Evolutionary conservation across 805 yeast species (phyloP).

Genomic region (Pichia rugopelliculosa): DNA sequence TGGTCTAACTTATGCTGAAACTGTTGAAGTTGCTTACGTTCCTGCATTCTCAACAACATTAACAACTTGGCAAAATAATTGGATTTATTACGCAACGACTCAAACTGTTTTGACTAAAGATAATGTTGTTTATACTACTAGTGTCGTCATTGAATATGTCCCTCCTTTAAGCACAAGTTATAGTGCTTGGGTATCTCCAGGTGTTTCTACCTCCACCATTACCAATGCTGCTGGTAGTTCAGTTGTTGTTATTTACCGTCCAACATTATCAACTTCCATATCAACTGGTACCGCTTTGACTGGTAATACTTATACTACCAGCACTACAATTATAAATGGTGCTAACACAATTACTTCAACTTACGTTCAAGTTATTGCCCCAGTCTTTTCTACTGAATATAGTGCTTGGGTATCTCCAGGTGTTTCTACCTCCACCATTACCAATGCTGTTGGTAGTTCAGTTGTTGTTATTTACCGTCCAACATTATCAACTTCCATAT

Average conservation of each 20-base stretch:
- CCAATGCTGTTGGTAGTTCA: neutral
- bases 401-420: neutral
- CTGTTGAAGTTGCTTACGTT: neutral
- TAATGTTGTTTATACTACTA: neutral
- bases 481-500: neutral
- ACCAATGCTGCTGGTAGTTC: neutral
- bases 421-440: neutral
- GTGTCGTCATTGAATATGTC: neutral
- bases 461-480: neutral
- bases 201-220: neutral
- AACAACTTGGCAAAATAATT: conserved; percentile 3
- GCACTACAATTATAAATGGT: neutral
- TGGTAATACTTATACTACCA: neutral
- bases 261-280: neutral
- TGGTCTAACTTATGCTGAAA: neutral
- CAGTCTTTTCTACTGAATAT: neutral
- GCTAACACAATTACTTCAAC: neutral
- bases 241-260: conserved; percentile 3
- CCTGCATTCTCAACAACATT: conserved; percentile 3
- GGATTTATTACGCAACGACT: neutral
- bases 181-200: neutral
- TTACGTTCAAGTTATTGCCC: neutral
- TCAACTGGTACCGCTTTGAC: neutral
- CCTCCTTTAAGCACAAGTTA: conserved; percentile 2
- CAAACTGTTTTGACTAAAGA: neutral